phyloP scores from a whole-genome alignment of 208 protist genomes.

The Trypanosoma avium region DNA sequence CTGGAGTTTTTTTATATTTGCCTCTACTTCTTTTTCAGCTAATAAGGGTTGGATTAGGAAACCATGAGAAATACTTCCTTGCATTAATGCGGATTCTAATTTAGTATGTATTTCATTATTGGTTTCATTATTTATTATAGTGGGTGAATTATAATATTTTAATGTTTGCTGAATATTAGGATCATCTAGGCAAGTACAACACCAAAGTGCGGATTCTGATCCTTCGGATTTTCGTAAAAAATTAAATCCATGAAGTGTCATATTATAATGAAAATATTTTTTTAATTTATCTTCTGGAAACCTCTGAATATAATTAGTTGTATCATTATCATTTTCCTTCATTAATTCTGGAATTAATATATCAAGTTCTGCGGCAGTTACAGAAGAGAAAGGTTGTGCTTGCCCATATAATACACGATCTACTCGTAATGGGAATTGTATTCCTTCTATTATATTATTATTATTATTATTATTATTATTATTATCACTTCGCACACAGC shows the following conservation, averaged over 20 bases:
- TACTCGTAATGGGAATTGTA: constrained; percentile 41
- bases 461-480: constrained; percentile 45
- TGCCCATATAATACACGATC: constrained; percentile 59
- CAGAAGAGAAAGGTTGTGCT: constrained; percentile 48
- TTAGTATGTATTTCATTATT: neutral
- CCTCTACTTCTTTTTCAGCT: constrained; percentile 43
- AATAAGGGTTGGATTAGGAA: constrained; percentile 61
- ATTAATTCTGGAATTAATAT: constrained; percentile 27
- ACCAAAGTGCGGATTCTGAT: constrained; percentile 44
- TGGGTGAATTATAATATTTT: neutral
- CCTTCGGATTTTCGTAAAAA: constrained; percentile 72
- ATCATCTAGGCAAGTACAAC: constrained; percentile 31
- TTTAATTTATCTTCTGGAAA: constrained; percentile 11
- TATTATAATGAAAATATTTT: constrained; percentile 61
- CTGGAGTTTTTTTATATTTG: constrained; percentile 40
- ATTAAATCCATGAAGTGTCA: constrained; percentile 74
- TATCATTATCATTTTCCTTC: constrained; percentile 1
- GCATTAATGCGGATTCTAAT: constrained; percentile 1
- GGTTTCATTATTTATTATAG: neutral
- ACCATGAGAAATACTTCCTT: constrained; percentile 43
- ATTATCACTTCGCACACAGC: constrained; percentile 38
- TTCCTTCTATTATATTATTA: constrained; percentile 21
- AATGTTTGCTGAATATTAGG: constrained; percentile 4
- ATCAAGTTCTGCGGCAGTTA: constrained; percentile 43
- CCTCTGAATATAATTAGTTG: neutral